These are phyloP conservation scores for Akanthomyces dipterigenus DNA, from an alignment of 2,329 filamentous ascomycete species.

Conservation along the genomic window DNA sequence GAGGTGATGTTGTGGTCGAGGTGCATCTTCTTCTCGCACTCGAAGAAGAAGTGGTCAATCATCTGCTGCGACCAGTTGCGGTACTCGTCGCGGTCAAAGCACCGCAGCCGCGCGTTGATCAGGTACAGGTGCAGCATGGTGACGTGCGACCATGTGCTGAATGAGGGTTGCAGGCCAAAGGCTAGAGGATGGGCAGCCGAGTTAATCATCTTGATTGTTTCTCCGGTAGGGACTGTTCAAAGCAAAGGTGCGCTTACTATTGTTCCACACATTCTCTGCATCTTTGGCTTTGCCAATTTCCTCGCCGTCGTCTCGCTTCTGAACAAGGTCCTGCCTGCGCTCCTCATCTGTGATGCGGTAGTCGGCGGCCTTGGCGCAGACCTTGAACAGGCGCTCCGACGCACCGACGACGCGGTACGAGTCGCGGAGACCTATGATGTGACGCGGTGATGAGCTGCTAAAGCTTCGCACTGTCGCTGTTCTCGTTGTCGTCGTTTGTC, in stretches of 20 bases:
- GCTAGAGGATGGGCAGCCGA: slow-evolving; percentile 39
- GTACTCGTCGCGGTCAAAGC: slow-evolving; percentile 62
- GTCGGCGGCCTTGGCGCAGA: slow-evolving; percentile 64
- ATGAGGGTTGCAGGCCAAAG: slow-evolving; percentile 74
- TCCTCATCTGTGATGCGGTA: slow-evolving; percentile 68
- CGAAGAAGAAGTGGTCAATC: slow-evolving; percentile 91
- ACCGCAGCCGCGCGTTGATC: slow-evolving; percentile 73
- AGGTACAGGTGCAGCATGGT: slow-evolving; percentile 97
- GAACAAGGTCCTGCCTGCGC: slow-evolving; percentile 59
- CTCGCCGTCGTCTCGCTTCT: slow-evolving; percentile 69
- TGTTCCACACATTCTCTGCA: slow-evolving; percentile 57
- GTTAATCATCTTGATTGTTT: background rate
- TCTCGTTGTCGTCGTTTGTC: background rate
- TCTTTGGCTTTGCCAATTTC: slow-evolving; percentile 57
- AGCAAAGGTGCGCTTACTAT: slow-evolving; percentile 43
- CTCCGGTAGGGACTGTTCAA: background rate
- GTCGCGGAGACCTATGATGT: slow-evolving; percentile 29
- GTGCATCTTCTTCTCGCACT: slow-evolving; percentile 78
- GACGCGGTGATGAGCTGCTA: slow-evolving; percentile 27
- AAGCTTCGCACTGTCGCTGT: slow-evolving; percentile 25
- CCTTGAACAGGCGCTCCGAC: slow-evolving; percentile 71
- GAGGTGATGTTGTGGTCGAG: slow-evolving; percentile 65
- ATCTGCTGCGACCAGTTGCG: slow-evolving; percentile 82
- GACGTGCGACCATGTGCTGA: slow-evolving; percentile 92
- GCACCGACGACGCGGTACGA: slow-evolving; percentile 72